Percentiles rank a stretch among this genome's conserved stretches.
Conservation (phyloP, 2,329 filamentous ascomycete species). For the Cytospora piceicola region DNA sequence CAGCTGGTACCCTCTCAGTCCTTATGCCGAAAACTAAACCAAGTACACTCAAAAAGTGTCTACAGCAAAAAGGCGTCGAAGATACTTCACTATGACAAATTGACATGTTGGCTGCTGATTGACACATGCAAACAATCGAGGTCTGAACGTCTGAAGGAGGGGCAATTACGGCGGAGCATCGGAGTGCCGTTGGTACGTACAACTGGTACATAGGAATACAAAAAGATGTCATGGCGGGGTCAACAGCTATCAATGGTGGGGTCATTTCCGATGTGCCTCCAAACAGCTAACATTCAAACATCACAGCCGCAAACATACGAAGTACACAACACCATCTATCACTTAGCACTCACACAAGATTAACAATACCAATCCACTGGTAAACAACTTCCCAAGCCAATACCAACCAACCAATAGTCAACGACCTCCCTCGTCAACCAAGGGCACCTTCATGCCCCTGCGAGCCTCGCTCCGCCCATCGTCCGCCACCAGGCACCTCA, state of each 20-base stretch:
- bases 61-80: not conserved
- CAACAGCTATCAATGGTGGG: not conserved
- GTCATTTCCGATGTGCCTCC: too few relatives aligned
- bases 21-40: too few relatives aligned
- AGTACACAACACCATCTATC: too few relatives aligned
- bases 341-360: too few relatives aligned
- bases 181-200: not conserved
- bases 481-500: conserved; percentile 22
- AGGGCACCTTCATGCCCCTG: conserved; percentile 5
- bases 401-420: not conserved
- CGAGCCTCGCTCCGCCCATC: conserved; percentile 1
- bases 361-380: not conserved
- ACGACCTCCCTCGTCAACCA: not conserved
- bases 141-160: not conserved
- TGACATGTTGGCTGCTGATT: not conserved
- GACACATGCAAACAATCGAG: not conserved
- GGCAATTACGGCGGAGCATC: not conserved
- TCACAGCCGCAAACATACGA: too few relatives aligned
- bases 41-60: too few relatives aligned
- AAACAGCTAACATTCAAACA: not conserved
- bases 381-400: not conserved
- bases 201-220: not conserved
- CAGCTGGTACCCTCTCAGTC: too few relatives aligned
- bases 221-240: conserved; percentile 10
- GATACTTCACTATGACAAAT: not conserved